Percentiles rank a stretch among this genome's conserved stretches.
Conservation (phyloP, 257 asterid species). For the Solanum habrochaites region DNA sequence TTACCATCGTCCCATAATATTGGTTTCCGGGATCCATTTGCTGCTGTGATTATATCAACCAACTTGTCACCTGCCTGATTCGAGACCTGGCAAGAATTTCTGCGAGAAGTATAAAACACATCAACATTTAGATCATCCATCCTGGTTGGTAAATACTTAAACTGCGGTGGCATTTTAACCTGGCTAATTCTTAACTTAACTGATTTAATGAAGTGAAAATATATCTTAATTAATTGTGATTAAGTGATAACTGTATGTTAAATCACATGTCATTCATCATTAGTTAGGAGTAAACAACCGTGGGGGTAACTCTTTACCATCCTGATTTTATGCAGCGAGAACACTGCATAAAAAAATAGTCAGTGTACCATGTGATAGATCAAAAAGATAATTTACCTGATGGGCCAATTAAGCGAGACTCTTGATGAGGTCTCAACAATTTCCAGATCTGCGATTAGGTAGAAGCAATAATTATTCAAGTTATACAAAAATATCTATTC, state of each 20-base stretch:
- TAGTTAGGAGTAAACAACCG: not conserved
- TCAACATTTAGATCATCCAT: not conserved
- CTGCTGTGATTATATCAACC: not conserved
- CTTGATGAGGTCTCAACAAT: not conserved
- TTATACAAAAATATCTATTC: not conserved
- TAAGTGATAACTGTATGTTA: not conserved
- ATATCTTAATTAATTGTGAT: not conserved
- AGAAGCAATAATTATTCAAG: not conserved
- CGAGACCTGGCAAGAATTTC: not conserved
- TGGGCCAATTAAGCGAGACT: not conserved
- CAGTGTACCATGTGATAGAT: not conserved
- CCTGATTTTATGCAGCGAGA: not conserved
- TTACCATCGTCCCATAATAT: not conserved
- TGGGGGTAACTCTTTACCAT: not conserved
- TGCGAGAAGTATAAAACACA: not conserved
- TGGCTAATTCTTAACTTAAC: not conserved
- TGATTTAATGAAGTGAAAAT: too few relatives aligned
- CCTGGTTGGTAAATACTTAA: not conserved
- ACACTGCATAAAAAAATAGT: not conserved
- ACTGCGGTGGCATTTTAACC: not conserved
- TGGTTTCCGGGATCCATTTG: not conserved
- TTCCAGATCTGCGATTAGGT: not conserved
- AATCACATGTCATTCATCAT: not conserved
- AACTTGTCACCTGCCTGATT: not conserved
- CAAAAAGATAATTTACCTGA: not conserved